These are phyloP conservation scores for Suhomyces bokatorum DNA, from an alignment of 1,139 yeast species.

Conservation along the genomic window DNA sequence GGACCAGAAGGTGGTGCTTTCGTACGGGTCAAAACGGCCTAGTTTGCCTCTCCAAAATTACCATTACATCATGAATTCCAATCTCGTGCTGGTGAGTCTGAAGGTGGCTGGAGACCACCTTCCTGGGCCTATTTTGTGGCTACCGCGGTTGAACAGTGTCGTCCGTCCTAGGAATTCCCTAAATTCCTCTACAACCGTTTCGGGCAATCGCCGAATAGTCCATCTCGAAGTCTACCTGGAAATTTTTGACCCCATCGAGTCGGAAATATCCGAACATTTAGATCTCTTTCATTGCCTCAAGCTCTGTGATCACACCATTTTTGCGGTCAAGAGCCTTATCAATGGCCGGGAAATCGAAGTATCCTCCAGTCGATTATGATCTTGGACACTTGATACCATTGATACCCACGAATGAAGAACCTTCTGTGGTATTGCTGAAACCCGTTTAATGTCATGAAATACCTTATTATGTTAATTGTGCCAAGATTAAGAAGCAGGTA, in stretches of 20 bases:
- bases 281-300: conserved; percentile 20
- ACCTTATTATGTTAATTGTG: neutral
- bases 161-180: conserved; percentile 2
- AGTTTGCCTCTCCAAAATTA: conserved; percentile 3
- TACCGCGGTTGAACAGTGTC: conserved; percentile 20
- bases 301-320: conserved; percentile 15
- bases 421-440: too few relatives aligned
- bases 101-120: neutral
- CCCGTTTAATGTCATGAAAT: too few relatives aligned
- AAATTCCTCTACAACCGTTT: neutral
- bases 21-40: neutral
- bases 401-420: too few relatives aligned
- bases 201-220: neutral
- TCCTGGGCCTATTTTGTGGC: conserved; percentile 21
- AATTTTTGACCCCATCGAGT: conserved; percentile 9
- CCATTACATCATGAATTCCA: conserved; percentile 15
- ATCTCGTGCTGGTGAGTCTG: conserved; percentile 5
- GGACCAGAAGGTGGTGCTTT: conserved; percentile 8
- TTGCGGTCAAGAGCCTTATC: conserved; percentile 13
- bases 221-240: conserved; percentile 6
- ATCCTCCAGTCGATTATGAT: neutral
- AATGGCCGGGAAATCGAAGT: conserved; percentile 4
- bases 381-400: too few relatives aligned
- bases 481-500: neutral
- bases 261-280: conserved; percentile 14